Evolutionary conservation across 208 protist genomes (phyloP), one percentile per base, ranked within the genome.

Genomic region (Crithidia fasciculata): DNA sequence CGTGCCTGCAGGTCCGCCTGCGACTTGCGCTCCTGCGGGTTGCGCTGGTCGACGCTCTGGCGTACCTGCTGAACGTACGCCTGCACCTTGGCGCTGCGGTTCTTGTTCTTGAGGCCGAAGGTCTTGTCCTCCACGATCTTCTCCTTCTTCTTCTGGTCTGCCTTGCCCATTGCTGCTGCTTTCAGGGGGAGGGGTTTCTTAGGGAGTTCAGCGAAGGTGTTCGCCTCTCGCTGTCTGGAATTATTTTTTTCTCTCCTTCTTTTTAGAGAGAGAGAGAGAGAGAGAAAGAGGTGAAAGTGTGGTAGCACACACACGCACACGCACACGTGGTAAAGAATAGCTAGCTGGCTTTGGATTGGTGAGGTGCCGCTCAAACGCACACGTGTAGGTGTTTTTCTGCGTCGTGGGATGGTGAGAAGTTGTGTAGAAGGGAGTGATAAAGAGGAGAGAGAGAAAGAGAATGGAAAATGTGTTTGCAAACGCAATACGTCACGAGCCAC

Each of bases 101-200:
- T 98, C 63, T 98, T 98, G 78, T 98, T 98, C 72, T 98, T 98
- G 36, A 98, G 84, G 40, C 94, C 94, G 70, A 98, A 98, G 37
- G 92, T 98, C 81, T 95, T 96, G 75, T 97, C 93, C 74, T 97
- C 93, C 0, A 97, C 79, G 18, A 97, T 87, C 74, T 97, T 97
- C 41, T 95, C 93, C 78, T 95, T 91, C 57, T 82, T 81, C 76
- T 97, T 97, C 62, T 90, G 86, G 52, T 95, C 91, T 0, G 87
- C 80, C 72, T 95, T 95, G 69, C 74, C 74, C 74, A 79, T 79
- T 56, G n/a, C 64, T n/a, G 16, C 39, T 9, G 4, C 28, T 40
- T 64, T 44, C 10, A 40, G 40, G 7, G 39, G 16, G 54, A 58
- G 3, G 6, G 54, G 4, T 28, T 28, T 28, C 28, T 28, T 28